A percentile compares a stretch with the other conserved stretches of the same genome.
Evolutionary conservation across 768 basidiomycete species (phyloP).

Genomic region (Obba rivulosa): DNA sequence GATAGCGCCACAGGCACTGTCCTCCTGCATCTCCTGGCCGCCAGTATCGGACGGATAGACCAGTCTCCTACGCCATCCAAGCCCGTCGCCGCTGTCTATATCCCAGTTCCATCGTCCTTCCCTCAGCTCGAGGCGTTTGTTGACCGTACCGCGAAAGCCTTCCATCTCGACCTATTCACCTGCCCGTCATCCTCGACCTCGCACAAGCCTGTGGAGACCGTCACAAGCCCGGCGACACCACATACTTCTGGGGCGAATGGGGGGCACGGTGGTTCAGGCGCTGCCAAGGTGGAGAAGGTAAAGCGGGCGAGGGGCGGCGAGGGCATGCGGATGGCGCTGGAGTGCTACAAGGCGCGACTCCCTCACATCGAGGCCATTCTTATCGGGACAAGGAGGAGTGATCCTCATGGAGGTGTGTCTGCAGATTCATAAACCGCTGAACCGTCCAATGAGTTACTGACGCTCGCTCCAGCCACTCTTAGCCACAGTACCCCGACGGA

Average conservation of each 20-base stretch:
- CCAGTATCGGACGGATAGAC: conserved; percentile 50
- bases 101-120: conserved; percentile 89
- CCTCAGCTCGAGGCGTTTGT: conserved; percentile 82
- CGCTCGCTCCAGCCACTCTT: conserved; percentile 51
- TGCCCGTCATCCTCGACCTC: conserved; percentile 29
- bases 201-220: conserved; percentile 42
- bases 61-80: conserved; percentile 29
- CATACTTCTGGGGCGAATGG: conserved; percentile 17
- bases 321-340: conserved; percentile 76
- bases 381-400: conserved; percentile 82
- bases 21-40: conserved; percentile 85
- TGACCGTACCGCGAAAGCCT: conserved; percentile 47
- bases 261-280: conserved; percentile 3
- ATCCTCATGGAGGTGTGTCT: conserved; percentile 94
- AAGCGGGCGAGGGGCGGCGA: conserved; percentile 42
- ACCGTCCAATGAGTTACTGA: not conserved
- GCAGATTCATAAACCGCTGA: too few relatives aligned
- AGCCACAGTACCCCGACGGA: conserved; percentile 78
- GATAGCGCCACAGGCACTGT: conserved; percentile 69
- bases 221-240: conserved; percentile 31
- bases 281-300: not conserved
- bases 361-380: conserved; percentile 75
- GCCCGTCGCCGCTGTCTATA: conserved; percentile 71
- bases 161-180: conserved; percentile 73
- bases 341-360: conserved; percentile 61